Evolutionary conservation across 2,329 filamentous ascomycete species (phyloP).

Genomic region (Beauveria rudraprayagi): DNA sequence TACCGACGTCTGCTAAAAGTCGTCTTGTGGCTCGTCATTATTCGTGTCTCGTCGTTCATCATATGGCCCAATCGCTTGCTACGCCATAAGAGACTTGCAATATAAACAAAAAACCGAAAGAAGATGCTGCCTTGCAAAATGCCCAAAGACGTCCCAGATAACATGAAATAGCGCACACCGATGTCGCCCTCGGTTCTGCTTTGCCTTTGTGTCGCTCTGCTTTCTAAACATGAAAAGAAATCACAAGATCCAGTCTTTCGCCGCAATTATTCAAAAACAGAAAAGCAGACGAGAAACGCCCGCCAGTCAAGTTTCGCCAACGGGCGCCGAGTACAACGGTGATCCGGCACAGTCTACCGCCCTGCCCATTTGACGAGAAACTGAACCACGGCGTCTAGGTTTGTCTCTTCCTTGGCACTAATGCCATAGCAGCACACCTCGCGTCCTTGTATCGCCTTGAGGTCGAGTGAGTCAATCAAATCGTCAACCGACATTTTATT

Average conservation of each 20-base stretch:
- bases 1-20: not conserved
- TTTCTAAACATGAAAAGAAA: slow-evolving; percentile 10
- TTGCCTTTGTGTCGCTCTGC: slow-evolving; percentile 10
- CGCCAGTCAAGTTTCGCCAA: not conserved
- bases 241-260: not conserved
- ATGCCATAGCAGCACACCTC: slow-evolving; percentile 99
- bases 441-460: slow-evolving; percentile 81
- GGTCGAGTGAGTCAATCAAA: slow-evolving; percentile 83
- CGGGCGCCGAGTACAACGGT: slow-evolving; percentile 4
- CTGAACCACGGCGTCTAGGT: slow-evolving; percentile 91
- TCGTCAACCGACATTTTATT: slow-evolving; percentile 89
- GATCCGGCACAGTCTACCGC: slow-evolving; percentile 36
- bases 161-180: slow-evolving; percentile 12
- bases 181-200: slow-evolving; percentile 11
- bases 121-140: slow-evolving; percentile 5
- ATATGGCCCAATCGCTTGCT: slow-evolving; percentile 7
- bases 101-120: not conserved
- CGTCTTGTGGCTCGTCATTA: slow-evolving; percentile 8
- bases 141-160: slow-evolving; percentile 8
- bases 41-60: slow-evolving; percentile 11
- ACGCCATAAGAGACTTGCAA: slow-evolving; percentile 6
- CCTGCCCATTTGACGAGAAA: slow-evolving; percentile 90
- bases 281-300: slow-evolving; percentile 2
- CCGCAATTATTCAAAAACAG: slow-evolving; percentile 5
- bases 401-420: slow-evolving; percentile 97